phyloP scores from a whole-genome alignment of 2,329 filamentous ascomycete genomes.

The Clonostachys solani region DNA sequence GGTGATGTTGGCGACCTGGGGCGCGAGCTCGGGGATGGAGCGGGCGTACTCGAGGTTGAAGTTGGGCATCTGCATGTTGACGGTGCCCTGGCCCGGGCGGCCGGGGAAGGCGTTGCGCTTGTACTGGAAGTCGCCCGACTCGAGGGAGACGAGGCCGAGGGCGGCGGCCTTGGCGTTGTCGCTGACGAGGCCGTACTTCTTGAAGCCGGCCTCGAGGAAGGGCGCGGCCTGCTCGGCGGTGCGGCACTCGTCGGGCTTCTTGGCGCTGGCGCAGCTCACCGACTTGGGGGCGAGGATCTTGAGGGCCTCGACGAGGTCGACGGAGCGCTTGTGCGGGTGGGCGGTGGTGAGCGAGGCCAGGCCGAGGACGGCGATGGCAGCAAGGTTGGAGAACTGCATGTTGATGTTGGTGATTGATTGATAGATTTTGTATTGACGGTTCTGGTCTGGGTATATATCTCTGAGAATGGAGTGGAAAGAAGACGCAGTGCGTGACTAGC shows the following conservation, averaged over 20 bases:
- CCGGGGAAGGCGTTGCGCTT: slow-evolving; percentile 58
- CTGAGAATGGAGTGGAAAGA: too few species aligned
- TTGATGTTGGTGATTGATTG: background rate
- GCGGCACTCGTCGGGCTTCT: slow-evolving; percentile 52
- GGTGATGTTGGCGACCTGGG: slow-evolving; percentile 20
- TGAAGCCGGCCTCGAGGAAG: slow-evolving; percentile 51
- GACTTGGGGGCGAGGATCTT: slow-evolving; percentile 53
- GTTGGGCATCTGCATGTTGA: slow-evolving; percentile 44
- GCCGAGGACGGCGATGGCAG: slow-evolving; percentile 5
- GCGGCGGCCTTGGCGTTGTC: slow-evolving; percentile 64
- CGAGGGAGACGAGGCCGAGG: slow-evolving; percentile 66
- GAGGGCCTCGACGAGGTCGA: slow-evolving; percentile 33
- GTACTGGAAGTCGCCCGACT: slow-evolving; percentile 66
- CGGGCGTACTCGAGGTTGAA: slow-evolving; percentile 45
- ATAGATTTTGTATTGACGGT: too few species aligned
- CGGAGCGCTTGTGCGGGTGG: slow-evolving; percentile 1
- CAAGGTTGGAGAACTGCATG: background rate
- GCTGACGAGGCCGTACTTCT: slow-evolving; percentile 48
- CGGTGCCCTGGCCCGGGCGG: slow-evolving; percentile 66
- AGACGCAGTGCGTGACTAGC: too few species aligned
- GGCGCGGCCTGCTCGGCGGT: slow-evolving; percentile 59
- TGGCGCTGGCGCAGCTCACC: slow-evolving; percentile 39
- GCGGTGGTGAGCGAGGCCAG: background rate
- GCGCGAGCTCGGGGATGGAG: slow-evolving; percentile 29
- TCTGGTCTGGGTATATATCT: too few species aligned